Evolutionary conservation across 1,139 yeast species (phyloP).

Genomic region (Suhomyces atakaporum): DNA sequence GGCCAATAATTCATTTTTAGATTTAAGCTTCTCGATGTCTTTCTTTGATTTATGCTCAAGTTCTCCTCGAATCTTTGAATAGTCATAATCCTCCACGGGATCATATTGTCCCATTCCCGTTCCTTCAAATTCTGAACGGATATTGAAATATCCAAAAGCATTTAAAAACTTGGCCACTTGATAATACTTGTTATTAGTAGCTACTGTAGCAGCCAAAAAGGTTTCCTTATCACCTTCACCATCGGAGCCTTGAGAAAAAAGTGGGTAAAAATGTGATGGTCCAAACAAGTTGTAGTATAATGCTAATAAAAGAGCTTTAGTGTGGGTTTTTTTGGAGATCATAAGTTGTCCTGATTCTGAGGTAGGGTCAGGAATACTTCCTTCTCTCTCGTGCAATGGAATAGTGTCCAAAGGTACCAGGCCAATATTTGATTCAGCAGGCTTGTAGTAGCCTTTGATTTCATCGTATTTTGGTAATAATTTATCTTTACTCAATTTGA

Average conservation of each 20-base stretch:
- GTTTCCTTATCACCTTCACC: constrained; percentile 96
- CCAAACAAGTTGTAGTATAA: constrained; percentile 80
- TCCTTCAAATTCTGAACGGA: constrained; percentile 49
- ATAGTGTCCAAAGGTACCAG: constrained; percentile 1
- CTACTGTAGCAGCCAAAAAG: constrained; percentile 76
- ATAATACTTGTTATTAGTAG: constrained; percentile 58
- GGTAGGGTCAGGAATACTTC: constrained; percentile 78
- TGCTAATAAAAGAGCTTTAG: constrained; percentile 63
- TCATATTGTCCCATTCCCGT: constrained; percentile 77
- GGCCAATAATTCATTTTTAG: constrained; percentile 5
- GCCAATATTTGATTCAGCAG: constrained; percentile 3
- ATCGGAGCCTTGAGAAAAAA: constrained; percentile 78
- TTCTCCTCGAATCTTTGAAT: constrained; percentile 8
- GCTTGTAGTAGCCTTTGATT: constrained; percentile 24
- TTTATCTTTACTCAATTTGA: constrained; percentile 24
- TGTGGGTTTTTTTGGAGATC: constrained; percentile 66
- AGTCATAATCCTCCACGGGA: constrained; percentile 58
- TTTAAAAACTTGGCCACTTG: constrained; percentile 63
- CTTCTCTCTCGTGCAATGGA: constrained; percentile 68
- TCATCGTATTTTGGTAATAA: constrained; percentile 37
- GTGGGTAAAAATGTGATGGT: constrained; percentile 77
- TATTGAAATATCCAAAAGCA: constrained; percentile 55
- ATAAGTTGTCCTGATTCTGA: constrained; percentile 83
- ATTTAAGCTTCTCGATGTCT: constrained; percentile 15
- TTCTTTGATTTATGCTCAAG: constrained; percentile 12